Evolutionary conservation across 345 rosid genomes (phyloP).

Genomic region (Hibiscus syriacus): DNA sequence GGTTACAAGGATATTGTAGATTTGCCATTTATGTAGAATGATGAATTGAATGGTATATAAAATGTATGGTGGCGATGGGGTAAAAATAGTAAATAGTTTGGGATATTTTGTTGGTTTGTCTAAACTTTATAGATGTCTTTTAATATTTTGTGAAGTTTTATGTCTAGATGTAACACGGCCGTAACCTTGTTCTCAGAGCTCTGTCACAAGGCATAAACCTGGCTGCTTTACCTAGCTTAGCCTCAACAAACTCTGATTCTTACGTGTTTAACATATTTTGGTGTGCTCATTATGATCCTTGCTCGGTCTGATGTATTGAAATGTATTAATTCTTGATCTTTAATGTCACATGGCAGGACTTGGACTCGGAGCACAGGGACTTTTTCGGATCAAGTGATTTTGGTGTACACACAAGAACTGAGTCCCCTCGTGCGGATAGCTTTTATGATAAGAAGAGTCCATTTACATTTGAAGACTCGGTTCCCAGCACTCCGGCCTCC

Average conservation of each 20-base stretch:
- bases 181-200: background rate
- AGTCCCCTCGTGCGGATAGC: conserved; percentile 48
- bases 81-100: background rate
- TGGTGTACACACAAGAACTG: conserved; percentile 48
- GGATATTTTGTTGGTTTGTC: background rate
- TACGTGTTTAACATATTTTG: background rate
- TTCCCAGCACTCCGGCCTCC: conserved; percentile 72
- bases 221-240: background rate
- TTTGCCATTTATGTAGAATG: background rate
- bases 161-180: background rate
- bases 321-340: background rate
- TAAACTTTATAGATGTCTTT: background rate
- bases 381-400: conserved; percentile 59
- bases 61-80: background rate
- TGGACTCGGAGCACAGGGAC: conserved; percentile 30
- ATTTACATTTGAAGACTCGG: conserved; percentile 78
- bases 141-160: background rate
- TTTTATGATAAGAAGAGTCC: conserved; percentile 46
- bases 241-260: background rate
- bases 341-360: conserved; percentile 31
- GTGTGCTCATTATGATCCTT: conserved; percentile 5
- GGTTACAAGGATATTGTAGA: background rate
- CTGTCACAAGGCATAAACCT: background rate
- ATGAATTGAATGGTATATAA: background rate
- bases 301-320: background rate